phyloP scores from a whole-genome alignment of 768 basidiomycete genomes.

The Hemileccinum impolitum region DNA sequence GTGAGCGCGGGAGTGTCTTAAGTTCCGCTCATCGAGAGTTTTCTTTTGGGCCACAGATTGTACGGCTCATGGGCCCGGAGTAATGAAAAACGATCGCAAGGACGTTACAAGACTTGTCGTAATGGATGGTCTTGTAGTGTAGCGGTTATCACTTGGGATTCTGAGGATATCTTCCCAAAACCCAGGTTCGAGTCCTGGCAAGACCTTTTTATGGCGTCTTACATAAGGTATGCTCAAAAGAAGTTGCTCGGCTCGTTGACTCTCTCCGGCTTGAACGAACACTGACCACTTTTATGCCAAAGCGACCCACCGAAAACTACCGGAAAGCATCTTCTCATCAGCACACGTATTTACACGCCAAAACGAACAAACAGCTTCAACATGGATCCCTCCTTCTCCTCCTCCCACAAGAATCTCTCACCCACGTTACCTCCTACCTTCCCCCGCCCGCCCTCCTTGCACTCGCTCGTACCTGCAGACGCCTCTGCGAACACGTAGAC shows the following conservation, averaged over 20 bases:
- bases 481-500: conserved; percentile 61
- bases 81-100: too few species aligned
- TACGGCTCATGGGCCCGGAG: too few species aligned
- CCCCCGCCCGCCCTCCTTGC: conserved; percentile 58
- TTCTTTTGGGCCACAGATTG: too few species aligned
- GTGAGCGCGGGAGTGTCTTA: too few species aligned
- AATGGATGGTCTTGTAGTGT: conserved; percentile 30
- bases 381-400: conserved; percentile 55
- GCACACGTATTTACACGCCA: conserved; percentile 26
- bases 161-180: conserved; percentile 31
- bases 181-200: conserved; percentile 34
- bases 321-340: conserved; percentile 34
- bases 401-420: conserved; percentile 69
- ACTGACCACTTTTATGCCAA: conserved; percentile 49
- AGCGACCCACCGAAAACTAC: conserved; percentile 44
- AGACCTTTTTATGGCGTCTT: conserved; percentile 2
- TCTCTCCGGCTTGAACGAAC: too few species aligned
- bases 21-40: too few species aligned
- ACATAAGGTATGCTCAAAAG: conserved; percentile 2
- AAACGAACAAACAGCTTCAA: conserved; percentile 33
- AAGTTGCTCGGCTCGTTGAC: not conserved
- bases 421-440: conserved; percentile 71
- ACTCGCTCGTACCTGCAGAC: conserved; percentile 50
- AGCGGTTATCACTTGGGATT: conserved; percentile 41
- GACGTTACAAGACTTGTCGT: too few species aligned